Percentiles rank a stretch among this genome's conserved stretches.
Conservation (phyloP, 2,329 filamentous ascomycete species). For the Verticillium zaregamsianum region DNA sequence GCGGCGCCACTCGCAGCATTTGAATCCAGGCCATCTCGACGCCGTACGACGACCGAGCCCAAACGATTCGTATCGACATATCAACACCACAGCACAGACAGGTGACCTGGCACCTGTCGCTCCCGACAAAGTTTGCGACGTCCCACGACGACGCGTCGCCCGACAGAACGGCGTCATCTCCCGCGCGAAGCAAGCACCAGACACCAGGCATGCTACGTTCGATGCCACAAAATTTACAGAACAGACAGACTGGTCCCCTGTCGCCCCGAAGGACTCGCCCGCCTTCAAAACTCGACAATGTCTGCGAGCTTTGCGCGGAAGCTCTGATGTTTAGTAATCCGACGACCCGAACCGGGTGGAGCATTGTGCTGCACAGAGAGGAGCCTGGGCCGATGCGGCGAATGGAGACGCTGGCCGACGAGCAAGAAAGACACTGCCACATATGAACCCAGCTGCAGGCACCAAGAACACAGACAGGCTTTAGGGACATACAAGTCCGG, state of each 20-base stretch:
- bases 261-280: no score
- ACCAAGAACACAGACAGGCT: slow-evolving; percentile 1
- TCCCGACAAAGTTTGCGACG: slow-evolving; percentile 1
- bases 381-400: neutral
- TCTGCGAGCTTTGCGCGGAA: neutral
- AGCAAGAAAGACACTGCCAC: slow-evolving; percentile 2
- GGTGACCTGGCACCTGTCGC: neutral
- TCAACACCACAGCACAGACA: neutral
- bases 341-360: neutral
- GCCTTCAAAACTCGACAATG: no score
- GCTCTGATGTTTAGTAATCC: slow-evolving; percentile 4
- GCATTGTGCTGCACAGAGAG: neutral
- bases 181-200: neutral
- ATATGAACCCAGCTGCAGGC: slow-evolving; percentile 6
- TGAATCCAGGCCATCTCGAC: neutral
- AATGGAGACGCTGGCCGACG: slow-evolving; percentile 1
- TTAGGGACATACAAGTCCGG: slow-evolving; percentile 1
- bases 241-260: no score
- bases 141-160: neutral
- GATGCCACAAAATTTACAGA: no score
- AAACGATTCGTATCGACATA: neutral
- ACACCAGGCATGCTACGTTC: neutral
- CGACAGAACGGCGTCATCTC: slow-evolving; percentile 1
- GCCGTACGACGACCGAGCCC: slow-evolving; percentile 1
- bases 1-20: neutral